Evolutionary conservation across 1,284 basidiomycete species (phyloP).

Genomic region (Tilletia indica): DNA sequence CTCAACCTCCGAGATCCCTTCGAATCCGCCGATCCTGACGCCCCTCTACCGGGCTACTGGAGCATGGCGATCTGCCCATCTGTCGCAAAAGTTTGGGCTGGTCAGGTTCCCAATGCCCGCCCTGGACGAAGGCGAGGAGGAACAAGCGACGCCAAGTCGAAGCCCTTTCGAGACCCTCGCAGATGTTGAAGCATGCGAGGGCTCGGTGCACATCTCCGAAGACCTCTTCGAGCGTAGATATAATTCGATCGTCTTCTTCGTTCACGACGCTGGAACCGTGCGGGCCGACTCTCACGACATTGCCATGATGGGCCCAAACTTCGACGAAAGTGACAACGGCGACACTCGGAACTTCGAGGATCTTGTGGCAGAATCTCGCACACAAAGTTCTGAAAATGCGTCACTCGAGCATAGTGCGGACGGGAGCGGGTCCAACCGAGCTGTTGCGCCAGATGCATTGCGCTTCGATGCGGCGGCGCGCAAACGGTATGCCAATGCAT

Average conservation of each 20-base stretch:
- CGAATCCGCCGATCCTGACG: not conserved
- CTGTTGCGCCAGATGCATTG: not conserved
- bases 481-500: not conserved
- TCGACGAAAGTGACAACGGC: not conserved
- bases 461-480: not conserved
- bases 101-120: not conserved
- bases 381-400: not conserved
- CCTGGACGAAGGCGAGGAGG: not conserved
- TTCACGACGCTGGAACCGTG: slow-evolving; percentile 7
- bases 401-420: not conserved
- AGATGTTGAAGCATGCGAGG: not conserved
- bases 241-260: not conserved
- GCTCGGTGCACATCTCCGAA: slow-evolving; percentile 3
- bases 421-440: not conserved
- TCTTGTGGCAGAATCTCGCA: not conserved
- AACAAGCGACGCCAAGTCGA: not conserved
- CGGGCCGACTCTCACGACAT: not conserved
- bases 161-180: not conserved
- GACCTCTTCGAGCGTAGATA: not conserved
- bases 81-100: slow-evolving; percentile 1
- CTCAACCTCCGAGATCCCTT: not conserved
- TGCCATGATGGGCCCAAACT: slow-evolving; percentile 2
- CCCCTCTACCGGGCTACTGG: not conserved
- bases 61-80: slow-evolving; percentile 6
- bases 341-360: not conserved